Evolutionary conservation across 148 eudicot genomes (phyloP), one percentile per base, ranked within the genome.

Genomic region (Rhododendron kiyosumense): DNA sequence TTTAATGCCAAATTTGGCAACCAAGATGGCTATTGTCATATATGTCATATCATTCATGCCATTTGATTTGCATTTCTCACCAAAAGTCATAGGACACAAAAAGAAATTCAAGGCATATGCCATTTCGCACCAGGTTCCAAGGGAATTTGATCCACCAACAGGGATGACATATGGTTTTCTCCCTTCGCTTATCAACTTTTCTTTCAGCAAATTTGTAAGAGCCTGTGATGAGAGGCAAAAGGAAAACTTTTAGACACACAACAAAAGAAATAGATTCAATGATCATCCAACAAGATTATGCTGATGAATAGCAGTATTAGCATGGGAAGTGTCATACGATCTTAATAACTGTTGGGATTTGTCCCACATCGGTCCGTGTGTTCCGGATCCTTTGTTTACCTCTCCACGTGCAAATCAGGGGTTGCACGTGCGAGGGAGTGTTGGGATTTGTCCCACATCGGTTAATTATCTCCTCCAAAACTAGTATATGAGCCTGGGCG

Each of bases 141-240:
- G 85, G 86, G 96, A 93, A 91, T 97, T 94, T 78, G 99, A 97
- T 91, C 99, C 99, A 46, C 99, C 98, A 85, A 95, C 98, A 81
- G 99, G 99, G 88, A 97, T 97, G 84, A 94, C 94, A 88, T 97
- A 97, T 49, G 99, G 99, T 86, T 84, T 95, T 91, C 96, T 95
- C 87, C 99, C 98, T 92, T 97, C 96, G 32, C 81, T 93, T 79
- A 93, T 75, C 88, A 97, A 86, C 89, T 91, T 97, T 90, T 95
- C 98, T 92, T 94, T 94, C 86, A 97, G 91, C 85, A 97, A 75
- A 87, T 92, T 86, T 54, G 96, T 91, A 80, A 95, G 95, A 85
- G 98, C 96, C 99, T 97, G 90, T 59, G 57, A 84, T 79, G 78
- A 59, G 82, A 59, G 51, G 76, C 65, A 85, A 83, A 88, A 85